Base-by-base conservation (phyloP, 2,329 filamentous ascomycete species). In the Chaetothyriales sp. region DNA sequence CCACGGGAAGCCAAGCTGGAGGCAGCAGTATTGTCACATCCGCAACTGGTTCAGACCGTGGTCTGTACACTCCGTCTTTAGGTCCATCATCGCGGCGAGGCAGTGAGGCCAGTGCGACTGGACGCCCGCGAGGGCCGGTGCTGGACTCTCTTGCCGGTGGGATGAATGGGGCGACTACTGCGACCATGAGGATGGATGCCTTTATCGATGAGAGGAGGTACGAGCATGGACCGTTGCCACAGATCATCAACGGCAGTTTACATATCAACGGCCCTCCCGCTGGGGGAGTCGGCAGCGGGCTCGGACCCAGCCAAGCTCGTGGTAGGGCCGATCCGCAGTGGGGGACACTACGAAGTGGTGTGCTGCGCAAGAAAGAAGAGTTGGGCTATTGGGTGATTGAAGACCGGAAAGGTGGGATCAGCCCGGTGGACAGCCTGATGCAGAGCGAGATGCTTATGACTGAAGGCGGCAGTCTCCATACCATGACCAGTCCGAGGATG, bases 101-200 rank as follows among this genome's bases (percentile, higher is more conserved):
- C 43, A 68, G 68, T 45, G 64, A 73, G 48, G 77, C 75, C 55
- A 81, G 79, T 64, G 80, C 75, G 1, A 50, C 54, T 9, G 57
- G 53, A 72, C 75, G 3, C 75, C 73, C 42, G 71, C 2, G 43
- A 36, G 15, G 22, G 32, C 44, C 15, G 18, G 25, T 5, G 62
- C 63, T 49, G 66, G 66, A 51, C 77, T 77, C 64, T 89, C 92
- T 69, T 92, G 92, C 62, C 88, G 93, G 60, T 84, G 84, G 1
- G 83, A 36, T 50, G 49, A 15, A 51, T 54, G 18, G 20, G 52
- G 32, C 50, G 65, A 65, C 43, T 49, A 55, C 50, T 2, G 51
- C 51, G 18, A 96, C 89, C 1, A 80, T 96, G 46, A 80, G 92
- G 25, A 96, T 98, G 90, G 90, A 96, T 66, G 92, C 92, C 0